phyloP scores from a whole-genome alignment of 179 eudicot species.

The Pouteria campechiana region DNA sequence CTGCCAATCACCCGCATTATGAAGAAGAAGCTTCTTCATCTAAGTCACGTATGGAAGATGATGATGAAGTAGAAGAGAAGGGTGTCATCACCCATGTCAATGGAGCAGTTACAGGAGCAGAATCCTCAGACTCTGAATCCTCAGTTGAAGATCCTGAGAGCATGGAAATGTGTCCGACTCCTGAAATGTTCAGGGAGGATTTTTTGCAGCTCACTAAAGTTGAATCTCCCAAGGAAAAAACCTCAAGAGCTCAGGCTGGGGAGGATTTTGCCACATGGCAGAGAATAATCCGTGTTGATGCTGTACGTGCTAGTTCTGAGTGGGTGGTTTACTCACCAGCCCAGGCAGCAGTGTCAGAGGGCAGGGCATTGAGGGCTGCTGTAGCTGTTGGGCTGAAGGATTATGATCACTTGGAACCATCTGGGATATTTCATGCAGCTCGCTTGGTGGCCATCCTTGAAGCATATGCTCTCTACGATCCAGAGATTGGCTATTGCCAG shows the following conservation, averaged over 20 bases:
- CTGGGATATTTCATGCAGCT: conserved; percentile 50
- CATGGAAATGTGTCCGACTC: conserved; percentile 13
- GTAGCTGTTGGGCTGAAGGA: conserved; percentile 49
- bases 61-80: too few species aligned
- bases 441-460: conserved; percentile 56
- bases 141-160: conserved; percentile 37
- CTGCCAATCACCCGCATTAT: conserved; percentile 15
- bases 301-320: conserved; percentile 48
- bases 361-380: conserved; percentile 30
- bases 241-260: conserved; percentile 7
- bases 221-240: too few species aligned
- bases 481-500: conserved; percentile 63
- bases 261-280: conserved; percentile 61
- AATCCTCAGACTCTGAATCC: conserved; percentile 47
- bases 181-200: too few species aligned
- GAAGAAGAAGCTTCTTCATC: conserved; percentile 7
- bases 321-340: conserved; percentile 47
- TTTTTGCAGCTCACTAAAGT: too few species aligned
- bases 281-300: conserved; percentile 58
- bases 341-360: conserved; percentile 33
- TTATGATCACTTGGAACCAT: conserved; percentile 47
- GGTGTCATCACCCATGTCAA: conserved; percentile 20
- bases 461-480: conserved; percentile 45
- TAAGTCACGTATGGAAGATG: conserved; percentile 13
- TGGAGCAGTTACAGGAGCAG: conserved; percentile 25